These are phyloP conservation scores for Hanseniaspora gamundiae DNA, from an alignment of 1,139 yeast genomes.

Conservation along the genomic window DNA sequence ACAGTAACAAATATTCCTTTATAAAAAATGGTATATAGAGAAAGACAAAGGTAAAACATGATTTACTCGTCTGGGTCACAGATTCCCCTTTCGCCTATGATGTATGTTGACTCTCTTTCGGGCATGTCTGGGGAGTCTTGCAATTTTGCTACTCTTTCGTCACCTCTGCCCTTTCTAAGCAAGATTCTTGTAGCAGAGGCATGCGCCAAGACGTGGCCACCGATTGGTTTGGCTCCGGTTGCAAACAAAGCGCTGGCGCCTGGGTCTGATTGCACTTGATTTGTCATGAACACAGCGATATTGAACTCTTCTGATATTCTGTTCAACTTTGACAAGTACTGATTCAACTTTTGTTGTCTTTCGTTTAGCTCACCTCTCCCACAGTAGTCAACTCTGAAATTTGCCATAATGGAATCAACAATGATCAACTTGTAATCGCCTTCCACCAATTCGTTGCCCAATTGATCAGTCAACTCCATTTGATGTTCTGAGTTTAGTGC, in stretches of 20 bases:
- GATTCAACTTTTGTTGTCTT: conserved; percentile 48
- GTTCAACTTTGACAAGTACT: conserved; percentile 40
- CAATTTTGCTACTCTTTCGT: conserved; percentile 50
- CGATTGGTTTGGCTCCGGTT: conserved; percentile 53
- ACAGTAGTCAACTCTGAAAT: conserved; percentile 46
- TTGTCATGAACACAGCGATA: conserved; percentile 46
- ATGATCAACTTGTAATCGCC: conserved; percentile 36
- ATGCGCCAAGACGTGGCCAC: conserved; percentile 57
- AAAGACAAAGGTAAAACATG: not conserved
- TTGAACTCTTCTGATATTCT: conserved; percentile 49
- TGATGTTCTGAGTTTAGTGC: conserved; percentile 53
- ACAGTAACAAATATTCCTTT: too few relatives aligned
- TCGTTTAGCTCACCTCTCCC: conserved; percentile 54
- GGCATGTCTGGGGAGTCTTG: conserved; percentile 58
- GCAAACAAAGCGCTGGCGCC: conserved; percentile 57
- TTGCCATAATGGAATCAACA: conserved; percentile 51
- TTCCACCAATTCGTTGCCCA: conserved; percentile 37
- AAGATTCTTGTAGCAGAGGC: conserved; percentile 46
- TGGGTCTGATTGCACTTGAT: conserved; percentile 58
- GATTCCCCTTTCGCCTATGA: conserved; percentile 42
- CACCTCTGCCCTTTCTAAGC: conserved; percentile 52
- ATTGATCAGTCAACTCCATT: conserved; percentile 41
- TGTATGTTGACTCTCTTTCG: conserved; percentile 44
- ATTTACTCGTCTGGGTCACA: conserved; percentile 30
- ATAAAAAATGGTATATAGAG: not conserved